Conservation (phyloP, 2,329 filamentous ascomycete species). For the Xylariales sp. region DNA sequence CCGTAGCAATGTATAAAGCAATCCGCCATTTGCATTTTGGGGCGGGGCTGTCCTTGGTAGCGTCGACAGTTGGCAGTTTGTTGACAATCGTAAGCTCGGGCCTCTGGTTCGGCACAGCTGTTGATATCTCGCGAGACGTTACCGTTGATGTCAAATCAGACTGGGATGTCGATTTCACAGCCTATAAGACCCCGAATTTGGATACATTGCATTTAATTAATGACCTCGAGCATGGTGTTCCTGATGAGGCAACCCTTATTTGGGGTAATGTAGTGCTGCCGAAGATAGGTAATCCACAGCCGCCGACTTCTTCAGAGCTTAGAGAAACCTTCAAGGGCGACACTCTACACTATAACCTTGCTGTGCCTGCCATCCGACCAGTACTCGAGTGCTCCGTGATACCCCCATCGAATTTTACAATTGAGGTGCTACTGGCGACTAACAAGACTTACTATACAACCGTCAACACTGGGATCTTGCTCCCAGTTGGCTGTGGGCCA, state of each 20-base stretch:
- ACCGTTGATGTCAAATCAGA: constrained; percentile 7
- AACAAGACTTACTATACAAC: too few species aligned
- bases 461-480: background rate
- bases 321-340: background rate
- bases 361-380: constrained; percentile 15
- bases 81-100: constrained; percentile 13
- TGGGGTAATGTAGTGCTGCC: too few species aligned
- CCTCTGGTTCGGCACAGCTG: constrained; percentile 1
- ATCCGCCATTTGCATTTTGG: constrained; percentile 11
- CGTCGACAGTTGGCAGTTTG: constrained; percentile 13
- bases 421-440: background rate
- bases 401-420: background rate
- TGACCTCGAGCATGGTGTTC: too few species aligned
- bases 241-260: too few species aligned
- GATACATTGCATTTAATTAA: too few species aligned
- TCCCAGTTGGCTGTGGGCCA: background rate
- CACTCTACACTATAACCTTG: constrained; percentile 1
- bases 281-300: background rate
- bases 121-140: constrained; percentile 8
- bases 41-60: constrained; percentile 5
- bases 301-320: background rate
- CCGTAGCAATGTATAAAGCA: constrained; percentile 14
- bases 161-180: background rate
- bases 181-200: too few species aligned
- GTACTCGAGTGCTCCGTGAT: background rate